Evolutionary conservation across 1,284 basidiomycete genomes (phyloP).

Genomic region (Apiotrichum domesticum): DNA sequence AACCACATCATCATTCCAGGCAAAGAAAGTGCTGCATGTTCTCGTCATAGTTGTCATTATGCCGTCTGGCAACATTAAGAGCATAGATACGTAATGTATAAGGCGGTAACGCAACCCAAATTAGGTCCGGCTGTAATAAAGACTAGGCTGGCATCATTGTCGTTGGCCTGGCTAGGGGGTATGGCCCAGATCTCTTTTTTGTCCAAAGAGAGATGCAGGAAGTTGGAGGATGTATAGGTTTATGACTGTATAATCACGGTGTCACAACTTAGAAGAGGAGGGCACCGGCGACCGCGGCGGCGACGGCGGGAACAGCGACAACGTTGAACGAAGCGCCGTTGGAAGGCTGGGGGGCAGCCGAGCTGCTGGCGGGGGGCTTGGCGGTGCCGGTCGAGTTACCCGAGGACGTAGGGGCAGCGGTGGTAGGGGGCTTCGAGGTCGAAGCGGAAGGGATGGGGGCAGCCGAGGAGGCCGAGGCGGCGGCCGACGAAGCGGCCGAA

Average conservation of each 20-base stretch:
- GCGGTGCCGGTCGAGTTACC: slow-evolving; percentile 12
- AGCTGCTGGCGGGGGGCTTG: slow-evolving; percentile 13
- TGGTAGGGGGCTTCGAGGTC: slow-evolving; percentile 3
- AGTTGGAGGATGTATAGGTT: not conserved
- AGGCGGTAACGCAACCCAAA: not conserved
- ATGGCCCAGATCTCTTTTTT: too few relatives aligned
- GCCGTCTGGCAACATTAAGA: not conserved
- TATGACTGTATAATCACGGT: too few relatives aligned
- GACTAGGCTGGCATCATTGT: too few relatives aligned
- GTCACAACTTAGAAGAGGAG: slow-evolving; percentile 28
- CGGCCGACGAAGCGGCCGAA: not conserved
- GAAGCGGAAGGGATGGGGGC: not conserved
- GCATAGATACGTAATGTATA: not conserved
- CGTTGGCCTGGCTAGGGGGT: too few relatives aligned
- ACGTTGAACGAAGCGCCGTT: slow-evolving; percentile 6
- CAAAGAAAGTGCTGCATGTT: not conserved
- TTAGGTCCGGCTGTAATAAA: not conserved
- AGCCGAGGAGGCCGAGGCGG: not conserved
- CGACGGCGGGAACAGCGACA: slow-evolving; percentile 29
- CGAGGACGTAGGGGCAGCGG: slow-evolving; percentile 10
- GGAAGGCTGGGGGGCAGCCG: slow-evolving; percentile 14
- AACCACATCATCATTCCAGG: too few relatives aligned
- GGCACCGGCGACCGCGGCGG: slow-evolving; percentile 30
- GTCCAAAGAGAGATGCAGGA: too few relatives aligned
- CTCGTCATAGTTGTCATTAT: not conserved